These are phyloP conservation scores for Backusella liffmaniae DNA, from an alignment of 192 early-diverging fungal genomes.

Conservation along the genomic window DNA sequence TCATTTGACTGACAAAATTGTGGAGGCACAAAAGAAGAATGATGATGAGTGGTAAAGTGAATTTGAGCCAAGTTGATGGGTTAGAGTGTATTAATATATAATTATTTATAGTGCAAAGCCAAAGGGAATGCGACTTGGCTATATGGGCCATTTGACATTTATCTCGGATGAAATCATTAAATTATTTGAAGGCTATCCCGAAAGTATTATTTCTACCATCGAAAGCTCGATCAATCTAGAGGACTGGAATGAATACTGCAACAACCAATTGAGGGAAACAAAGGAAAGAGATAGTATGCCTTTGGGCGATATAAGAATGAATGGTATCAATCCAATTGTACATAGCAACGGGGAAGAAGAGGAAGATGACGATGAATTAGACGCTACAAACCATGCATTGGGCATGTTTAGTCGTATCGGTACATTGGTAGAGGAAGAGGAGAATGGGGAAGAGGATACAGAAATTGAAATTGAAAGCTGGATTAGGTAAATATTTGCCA, in stretches of 20 bases:
- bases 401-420: background rate
- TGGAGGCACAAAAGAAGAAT: conserved; percentile 79
- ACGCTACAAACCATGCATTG: background rate
- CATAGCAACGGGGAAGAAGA: conserved; percentile 13
- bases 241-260: conserved; percentile 55
- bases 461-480: background rate
- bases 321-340: conserved; percentile 27
- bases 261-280: conserved; percentile 10
- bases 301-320: conserved; percentile 51
- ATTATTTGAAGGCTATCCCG: conserved; percentile 69
- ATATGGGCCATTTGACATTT: conserved; percentile 97
- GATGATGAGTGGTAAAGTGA: conserved; percentile 72
- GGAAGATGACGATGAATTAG: conserved; percentile 20
- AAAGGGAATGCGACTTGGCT: conserved; percentile 89
- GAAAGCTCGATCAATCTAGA: conserved; percentile 45
- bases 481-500: background rate
- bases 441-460: conserved; percentile 1
- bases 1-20: conserved; percentile 79
- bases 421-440: conserved; percentile 9
- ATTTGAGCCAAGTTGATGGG: background rate
- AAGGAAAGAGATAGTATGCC: conserved; percentile 36
- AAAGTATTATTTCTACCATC: conserved; percentile 31
- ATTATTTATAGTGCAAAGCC: conserved; percentile 60
- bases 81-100: background rate
- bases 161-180: conserved; percentile 95